Evolutionary conservation across 23 red algal genomes (phyloP), one percentile per base, ranked within the genome.

Genomic region (Cyanidioschyzon merolae): DNA sequence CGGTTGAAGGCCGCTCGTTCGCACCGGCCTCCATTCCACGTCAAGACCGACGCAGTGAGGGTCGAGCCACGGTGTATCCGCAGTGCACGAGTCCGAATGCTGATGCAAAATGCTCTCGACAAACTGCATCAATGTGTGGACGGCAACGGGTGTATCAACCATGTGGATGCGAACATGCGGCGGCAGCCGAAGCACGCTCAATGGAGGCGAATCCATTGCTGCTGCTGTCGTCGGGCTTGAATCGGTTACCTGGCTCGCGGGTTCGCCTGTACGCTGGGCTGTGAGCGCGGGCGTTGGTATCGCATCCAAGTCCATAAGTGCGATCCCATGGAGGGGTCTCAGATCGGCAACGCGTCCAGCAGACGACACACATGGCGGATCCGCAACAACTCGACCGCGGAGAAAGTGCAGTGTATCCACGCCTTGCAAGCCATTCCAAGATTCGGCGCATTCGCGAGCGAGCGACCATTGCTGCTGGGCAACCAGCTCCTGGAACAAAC

Each of bases 11-110:
- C 63, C 63, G n/a, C 12, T 12, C 7, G 21, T 35, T 35, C 21
- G 63, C 3, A 71, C 63, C 12, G 63, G 63, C 29, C 29, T 25
- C 63, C 63, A 71, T 35, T 71, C 63, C 12, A 71, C 63, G 30
- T 71, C 63, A 25, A 71, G 63, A 12, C 63, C 63, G 63, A 71
- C 63, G 29, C n/a, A 35, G 7, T 12, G 63, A 35, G 12, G 12
- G 24, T 24, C 15, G 50, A 12, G 24, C 50, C 15, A 24, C 50
- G 50, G 24, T 57, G 50, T 12, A 24, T 57, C 24, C 50, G 50
- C 15, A 12, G 50, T 12, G 12, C 15, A 24, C 15, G 15, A 16
- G 12, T 12, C 50, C 50, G 50, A 57, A 24, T 24, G 50, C 24
- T 24, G 15, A 16, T 57, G 50, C 50, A 16, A 12, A 15, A 54